Base-by-base conservation (phyloP, 163 green algal genomes). In the Chlamydomonas reinhardtii region DNA sequence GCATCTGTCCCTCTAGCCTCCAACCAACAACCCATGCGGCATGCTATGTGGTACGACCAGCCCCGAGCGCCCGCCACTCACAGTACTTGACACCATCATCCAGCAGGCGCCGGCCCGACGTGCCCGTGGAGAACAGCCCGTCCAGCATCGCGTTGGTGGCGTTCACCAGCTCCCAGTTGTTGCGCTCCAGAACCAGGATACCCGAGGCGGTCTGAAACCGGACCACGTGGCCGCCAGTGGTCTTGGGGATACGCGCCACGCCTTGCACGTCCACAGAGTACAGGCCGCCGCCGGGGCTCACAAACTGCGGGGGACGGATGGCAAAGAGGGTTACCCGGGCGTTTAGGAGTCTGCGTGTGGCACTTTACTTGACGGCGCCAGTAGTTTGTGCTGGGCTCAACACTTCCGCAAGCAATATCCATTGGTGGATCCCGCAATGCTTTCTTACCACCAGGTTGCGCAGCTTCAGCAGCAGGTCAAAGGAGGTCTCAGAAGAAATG, bases 121-220 rank as follows among this genome's bases (percentile, higher is more conserved):
- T 39, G 3, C 17, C 25, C 43, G 6, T 0, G 3, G 39, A 52
- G 76, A 76, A 76, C 2, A 75, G 19, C 5, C 31, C n/a, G 37
- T 84, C 76, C 29, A 84, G 64, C 29, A 84, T 43, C 1, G 76
- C 29, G 27, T 37, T 37, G 2, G 64, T 68, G 0, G 74, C 2
- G 43, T 84, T 75, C 29, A 29, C 66, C 4, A 32, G 39, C 0
- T 65, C 39, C 76, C 76, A 84, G 2, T 25, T n/a, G n/a, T 39
- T 29, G 64, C 74, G 52, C 66, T 77, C 19, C 9, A 85, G 52
- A 9, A 31, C 71, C 31, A 85, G 66, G 15, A 31, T 71, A 20
- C 78, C 76, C 3, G 78, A 39, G 34, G 66, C 48, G 0, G 78
- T 85, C 48, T 76, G 66, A 27, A 85, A 62, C 19, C 32, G 64